Evolutionary conservation across 306 rosid genomes (phyloP), one percentile per base, ranked within the genome.

Genomic region (Prunus armeniaca): DNA sequence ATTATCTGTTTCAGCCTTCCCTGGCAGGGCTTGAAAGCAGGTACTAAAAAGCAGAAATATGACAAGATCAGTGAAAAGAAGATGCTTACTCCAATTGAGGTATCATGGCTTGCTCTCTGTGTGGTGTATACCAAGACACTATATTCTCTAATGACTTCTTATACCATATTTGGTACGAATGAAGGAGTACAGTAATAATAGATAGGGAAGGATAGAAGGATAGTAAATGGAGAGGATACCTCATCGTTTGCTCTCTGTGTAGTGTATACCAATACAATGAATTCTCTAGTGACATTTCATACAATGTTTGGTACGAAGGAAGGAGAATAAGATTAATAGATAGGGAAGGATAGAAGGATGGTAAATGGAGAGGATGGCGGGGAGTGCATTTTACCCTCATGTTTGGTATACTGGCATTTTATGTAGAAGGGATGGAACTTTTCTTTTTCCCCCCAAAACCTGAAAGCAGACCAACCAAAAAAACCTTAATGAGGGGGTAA

Each of bases 21-120:
- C 34, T 95, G 99, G 99, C 99, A 95, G 83, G 99, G 99, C 67
- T 76, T 95, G 89, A 95, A 77, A 86, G 99, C 97, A 68, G 97
- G 97, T 45, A 92, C 91, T 15, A 92, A 95, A 77, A 95, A 92
- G 81, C 99, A 95, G 88, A 95, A 95, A 67, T 95, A 95, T 65
- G 99, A 95, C 83, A 95, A 90, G 84, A 95, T 95, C 64, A 95
- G 99, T 86, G 99, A 95, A 83, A 95, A 95, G 89, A 95, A 95
- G 90, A 89, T 87, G 99, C 90, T 90, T 69, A 95, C 97, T 71
- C 90, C 97, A n/a, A 81, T 90, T 64, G 97, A 95, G 98, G 98
- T 94, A 88, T 68, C 76, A 14, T 72, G 61, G 56, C 72, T 76
- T 83, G 64, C 71, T 75, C 25, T 76, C n/a, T n/a, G 19, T 70